These are phyloP conservation scores for Ormosia semicastrata DNA, from an alignment of 306 rosid species.

Conservation along the genomic window DNA sequence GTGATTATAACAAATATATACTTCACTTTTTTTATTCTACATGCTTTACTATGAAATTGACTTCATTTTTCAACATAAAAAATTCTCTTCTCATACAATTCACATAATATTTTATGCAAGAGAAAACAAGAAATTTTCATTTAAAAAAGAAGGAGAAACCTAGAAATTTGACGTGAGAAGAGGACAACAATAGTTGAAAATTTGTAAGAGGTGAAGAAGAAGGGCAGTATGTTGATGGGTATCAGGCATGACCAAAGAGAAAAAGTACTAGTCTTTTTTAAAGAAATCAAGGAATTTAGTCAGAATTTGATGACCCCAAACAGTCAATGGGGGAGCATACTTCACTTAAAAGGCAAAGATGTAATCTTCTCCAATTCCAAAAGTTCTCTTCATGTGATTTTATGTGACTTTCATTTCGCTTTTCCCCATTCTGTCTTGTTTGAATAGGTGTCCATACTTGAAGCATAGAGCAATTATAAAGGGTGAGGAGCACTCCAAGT, in stretches of 20 bases:
- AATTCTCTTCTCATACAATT: no score
- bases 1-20: no score
- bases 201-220: neutral
- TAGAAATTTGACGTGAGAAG: no score
- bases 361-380: neutral
- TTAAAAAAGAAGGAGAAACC: no score
- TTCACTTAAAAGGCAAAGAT: neutral
- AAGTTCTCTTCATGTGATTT: neutral
- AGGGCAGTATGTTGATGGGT: no score
- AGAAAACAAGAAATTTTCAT: no score
- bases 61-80: no score
- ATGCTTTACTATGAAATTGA: no score
- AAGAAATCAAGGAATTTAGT: neutral
- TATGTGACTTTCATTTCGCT: neutral
- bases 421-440: neutral
- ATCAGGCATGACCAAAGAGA: neutral
- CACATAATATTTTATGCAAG: no score
- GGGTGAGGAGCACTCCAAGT: neutral
- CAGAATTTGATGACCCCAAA: neutral
- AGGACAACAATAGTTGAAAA: conserved; percentile 4
- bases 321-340: neutral
- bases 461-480: neutral
- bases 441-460: neutral
- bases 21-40: no score
- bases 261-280: neutral